phyloP scores from a whole-genome alignment of 2,329 filamentous ascomycete genomes.

The Sclerotinia minor region DNA sequence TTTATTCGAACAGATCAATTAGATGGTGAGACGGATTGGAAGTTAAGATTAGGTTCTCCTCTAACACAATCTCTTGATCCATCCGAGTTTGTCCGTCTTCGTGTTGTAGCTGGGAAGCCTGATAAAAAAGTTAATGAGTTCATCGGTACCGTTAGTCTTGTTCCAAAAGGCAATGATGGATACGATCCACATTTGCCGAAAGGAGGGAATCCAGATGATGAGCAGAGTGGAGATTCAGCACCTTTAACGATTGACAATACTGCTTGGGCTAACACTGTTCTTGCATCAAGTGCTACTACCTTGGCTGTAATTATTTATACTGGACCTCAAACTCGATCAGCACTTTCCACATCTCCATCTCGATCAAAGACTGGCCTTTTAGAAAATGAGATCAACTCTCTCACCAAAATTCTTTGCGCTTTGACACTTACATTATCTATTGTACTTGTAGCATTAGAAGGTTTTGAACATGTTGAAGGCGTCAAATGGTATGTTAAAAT shows the following conservation, averaged over 20 bases:
- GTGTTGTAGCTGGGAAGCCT: constrained; percentile 82
- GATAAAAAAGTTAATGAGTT: constrained; percentile 96
- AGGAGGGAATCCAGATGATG: constrained; percentile 31
- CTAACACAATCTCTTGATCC: constrained; percentile 77
- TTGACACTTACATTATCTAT: constrained; percentile 85
- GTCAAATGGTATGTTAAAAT: constrained; percentile 92
- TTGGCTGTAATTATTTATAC: constrained; percentile 93
- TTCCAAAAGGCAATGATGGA: constrained; percentile 54
- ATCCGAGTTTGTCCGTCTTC: constrained; percentile 68
- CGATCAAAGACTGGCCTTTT: constrained; percentile 91
- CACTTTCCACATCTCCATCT: constrained; percentile 86
- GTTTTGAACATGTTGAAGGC: constrained; percentile 67
- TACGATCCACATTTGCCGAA: constrained; percentile 48
- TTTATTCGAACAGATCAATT: constrained; percentile 98
- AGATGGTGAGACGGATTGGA: constrained; percentile 98
- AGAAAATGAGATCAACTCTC: constrained; percentile 93
- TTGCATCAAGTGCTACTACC: constrained; percentile 87
- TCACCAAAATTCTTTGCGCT: constrained; percentile 93
- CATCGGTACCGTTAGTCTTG: constrained; percentile 79
- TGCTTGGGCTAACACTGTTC: constrained; percentile 96
- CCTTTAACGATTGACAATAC: constrained; percentile 94
- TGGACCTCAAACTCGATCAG: constrained; percentile 88
- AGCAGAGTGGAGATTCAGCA: constrained; percentile 54
- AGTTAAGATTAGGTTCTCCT: constrained; percentile 82
- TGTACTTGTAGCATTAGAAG: constrained; percentile 82